Evolutionary conservation across 371 early-diverging fungal species (phyloP).

Genomic region (Enteropsectra breve): DNA sequence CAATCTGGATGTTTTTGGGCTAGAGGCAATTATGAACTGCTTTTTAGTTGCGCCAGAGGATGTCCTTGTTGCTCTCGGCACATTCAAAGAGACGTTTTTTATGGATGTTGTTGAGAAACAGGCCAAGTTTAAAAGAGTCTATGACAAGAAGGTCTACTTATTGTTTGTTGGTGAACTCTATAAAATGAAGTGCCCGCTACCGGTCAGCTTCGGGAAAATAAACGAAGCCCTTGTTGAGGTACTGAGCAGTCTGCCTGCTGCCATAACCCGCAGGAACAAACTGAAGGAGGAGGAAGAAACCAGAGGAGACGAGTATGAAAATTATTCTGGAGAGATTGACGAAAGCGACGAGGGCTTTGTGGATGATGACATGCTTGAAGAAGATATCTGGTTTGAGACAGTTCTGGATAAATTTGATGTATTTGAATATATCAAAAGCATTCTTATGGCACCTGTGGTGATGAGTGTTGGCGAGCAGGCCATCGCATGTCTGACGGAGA

Average conservation of each 20-base stretch:
- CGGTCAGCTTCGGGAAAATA: conserved; percentile 14
- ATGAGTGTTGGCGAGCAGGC: conserved; percentile 8
- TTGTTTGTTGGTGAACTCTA: conserved; percentile 53
- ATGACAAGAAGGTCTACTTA: conserved; percentile 60
- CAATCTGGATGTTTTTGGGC: conserved; percentile 25
- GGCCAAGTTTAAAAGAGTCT: conserved; percentile 55
- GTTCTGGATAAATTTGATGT: conserved; percentile 57
- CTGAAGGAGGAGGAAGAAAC: conserved; percentile 48
- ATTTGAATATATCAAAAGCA: conserved; percentile 38
- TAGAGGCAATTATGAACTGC: conserved; percentile 53
- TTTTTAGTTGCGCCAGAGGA: conserved; percentile 46
- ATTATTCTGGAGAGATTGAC: conserved; percentile 23
- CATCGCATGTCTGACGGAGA: conserved; percentile 11
- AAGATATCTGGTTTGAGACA: conserved; percentile 58
- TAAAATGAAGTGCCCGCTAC: conserved; percentile 3
- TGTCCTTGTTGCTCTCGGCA: conserved; percentile 18
- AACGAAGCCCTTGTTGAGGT: conserved; percentile 33
- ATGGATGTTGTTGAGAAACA: conserved; percentile 20
- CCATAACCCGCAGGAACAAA: conserved; percentile 53
- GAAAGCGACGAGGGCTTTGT: neutral
- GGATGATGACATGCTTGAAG: conserved; percentile 48
- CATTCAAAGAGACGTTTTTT: conserved; percentile 34
- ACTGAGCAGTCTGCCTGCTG: conserved; percentile 49
- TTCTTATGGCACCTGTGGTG: conserved; percentile 24
- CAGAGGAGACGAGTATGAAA: conserved; percentile 37